Base-by-base conservation (phyloP, 2,329 filamentous ascomycete genomes). In the Cladosporium sp. region DNA sequence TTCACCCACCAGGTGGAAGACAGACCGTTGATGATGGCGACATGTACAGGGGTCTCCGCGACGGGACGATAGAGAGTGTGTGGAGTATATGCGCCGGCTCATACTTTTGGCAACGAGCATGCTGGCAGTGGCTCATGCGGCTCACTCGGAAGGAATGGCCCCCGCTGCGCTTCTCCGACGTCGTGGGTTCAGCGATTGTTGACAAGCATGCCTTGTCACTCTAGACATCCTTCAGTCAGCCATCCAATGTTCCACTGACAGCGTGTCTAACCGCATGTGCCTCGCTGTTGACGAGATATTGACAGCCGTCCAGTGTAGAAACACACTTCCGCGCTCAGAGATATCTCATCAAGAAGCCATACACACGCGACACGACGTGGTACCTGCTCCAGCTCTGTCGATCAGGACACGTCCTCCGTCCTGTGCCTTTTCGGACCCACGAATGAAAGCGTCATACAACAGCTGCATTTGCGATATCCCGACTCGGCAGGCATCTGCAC, bases 371-470 rank as follows among this genome's bases (percentile, higher is more conserved):
- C 32, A 16, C 12, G 32, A 33, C 36, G 36, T 35, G 36, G 45
- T 48, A 25, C 19, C 27, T 22, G 13, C 45, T 16, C 45, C 27
- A 15, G 25, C 45, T 36, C 36, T 40, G 45, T 48, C 45, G 36
- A 48, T 48, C 45, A 25, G 32, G 15, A 35, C 32, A 35, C 22
- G 22, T 4, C 22, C 22, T 27, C 22, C 22, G 22, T 27, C 4
- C 22, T 22, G 7, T 12, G 3, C 7, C 45, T 25, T 12, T 48
- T 33, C 43, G 43, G 35, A 15, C 27, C 45, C 36, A 36, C 18
- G 29, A 38, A 39, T 48, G 25, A 30, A 18, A 13, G 45, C 45
- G 45, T 48, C 45, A 48, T 48, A 48, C 45, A 48, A 15, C 32
- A 16, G 12, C 22, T 15, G n/a, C 22, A 29, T 6, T 19, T 15